Evolutionary conservation across 768 basidiomycete species (phyloP), one percentile per base, ranked within the genome.

Genomic region (Cystofilobasidium macerans): DNA sequence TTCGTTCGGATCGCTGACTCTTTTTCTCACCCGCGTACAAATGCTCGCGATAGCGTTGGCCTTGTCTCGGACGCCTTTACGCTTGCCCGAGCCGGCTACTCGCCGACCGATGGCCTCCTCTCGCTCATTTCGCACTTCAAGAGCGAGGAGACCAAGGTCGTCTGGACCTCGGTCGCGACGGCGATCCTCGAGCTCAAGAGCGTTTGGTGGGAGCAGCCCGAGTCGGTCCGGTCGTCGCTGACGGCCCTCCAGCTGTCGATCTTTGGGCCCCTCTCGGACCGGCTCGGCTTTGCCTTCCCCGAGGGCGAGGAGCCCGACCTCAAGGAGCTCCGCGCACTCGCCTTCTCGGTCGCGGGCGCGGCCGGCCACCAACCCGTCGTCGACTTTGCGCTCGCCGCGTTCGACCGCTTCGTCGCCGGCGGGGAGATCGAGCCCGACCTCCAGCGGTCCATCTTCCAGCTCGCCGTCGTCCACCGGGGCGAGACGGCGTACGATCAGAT

Each of bases 401-500:
- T 95, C 79, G 63, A 42, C 28, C 32, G 32, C 30, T 45, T 57
- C 24, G 75, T 86, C 71, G 80, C 82, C 67, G 87, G 84, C 18
- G 83, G 83, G 11, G 85, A 85, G 61, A 88, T 98, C 70, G 88
- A 89, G 9, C 81, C 84, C 32, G 93, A 97, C 77, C 76, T 98
- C 54, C 81, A 86, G 70, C 72, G 78, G 33, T 76, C 80, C 47
- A 82, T 83, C 47, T 67, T 62, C 60, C 75, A 71, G 51, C 42
- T 65, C 59, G 72, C 85, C 61, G 86, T 89, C 63, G 80, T 81
- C 73, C 77, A 87, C 71, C 89, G 88, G 45, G 88, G 89, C 26
- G 76, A 76, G 38, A 78, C 77, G 30, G 91, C 93, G 72, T 94
- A 85, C 71, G 83, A 88, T 38, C 84, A 85, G 42, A 79, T 86